Evolutionary conservation across 2,329 filamentous ascomycete species (phyloP).

Genomic region (Pyrenochaeta sp.): DNA sequence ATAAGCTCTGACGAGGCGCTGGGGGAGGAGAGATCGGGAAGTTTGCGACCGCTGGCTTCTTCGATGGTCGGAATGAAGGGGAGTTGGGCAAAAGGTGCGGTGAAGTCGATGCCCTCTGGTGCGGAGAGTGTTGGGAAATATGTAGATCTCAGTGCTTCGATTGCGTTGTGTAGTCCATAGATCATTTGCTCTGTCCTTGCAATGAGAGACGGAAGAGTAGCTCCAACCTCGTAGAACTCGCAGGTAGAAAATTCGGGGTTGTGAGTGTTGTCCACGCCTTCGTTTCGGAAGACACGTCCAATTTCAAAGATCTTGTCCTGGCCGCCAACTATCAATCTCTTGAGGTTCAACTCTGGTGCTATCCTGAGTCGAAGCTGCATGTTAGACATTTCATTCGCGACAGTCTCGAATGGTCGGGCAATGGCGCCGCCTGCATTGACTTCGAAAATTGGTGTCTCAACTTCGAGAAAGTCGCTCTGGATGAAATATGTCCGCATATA

Average conservation of each 20-base stretch:
- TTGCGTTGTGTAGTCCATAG: slow-evolving; percentile 35
- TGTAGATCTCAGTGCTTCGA: slow-evolving; percentile 55
- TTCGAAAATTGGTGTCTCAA: slow-evolving; percentile 88
- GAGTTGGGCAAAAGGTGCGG: slow-evolving; percentile 66
- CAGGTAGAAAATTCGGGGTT: slow-evolving; percentile 98
- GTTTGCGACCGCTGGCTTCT: slow-evolving; percentile 65
- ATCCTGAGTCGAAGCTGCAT: slow-evolving; percentile 80
- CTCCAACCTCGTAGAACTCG: slow-evolving; percentile 93
- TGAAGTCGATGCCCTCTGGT: slow-evolving; percentile 64
- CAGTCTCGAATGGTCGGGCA: slow-evolving; percentile 84
- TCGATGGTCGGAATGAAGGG: slow-evolving; percentile 87
- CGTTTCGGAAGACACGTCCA: slow-evolving; percentile 90
- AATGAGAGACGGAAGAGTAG: slow-evolving; percentile 78
- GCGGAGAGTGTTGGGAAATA: slow-evolving; percentile 43
- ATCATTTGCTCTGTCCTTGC: slow-evolving; percentile 76
- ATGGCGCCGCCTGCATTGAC: slow-evolving; percentile 84
- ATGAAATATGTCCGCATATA: slow-evolving; percentile 78
- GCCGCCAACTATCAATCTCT: slow-evolving; percentile 87
- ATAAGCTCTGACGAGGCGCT: slow-evolving; percentile 67
- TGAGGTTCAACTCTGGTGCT: slow-evolving; percentile 94
- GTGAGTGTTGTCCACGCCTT: slow-evolving; percentile 75
- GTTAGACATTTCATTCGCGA: slow-evolving; percentile 76
- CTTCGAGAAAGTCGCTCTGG: slow-evolving; percentile 77
- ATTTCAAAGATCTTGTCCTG: slow-evolving; percentile 93
- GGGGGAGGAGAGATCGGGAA: slow-evolving; percentile 63